Conservation (phyloP, 2,329 filamentous ascomycete genomes). For the Zopfia rhizophila region DNA sequence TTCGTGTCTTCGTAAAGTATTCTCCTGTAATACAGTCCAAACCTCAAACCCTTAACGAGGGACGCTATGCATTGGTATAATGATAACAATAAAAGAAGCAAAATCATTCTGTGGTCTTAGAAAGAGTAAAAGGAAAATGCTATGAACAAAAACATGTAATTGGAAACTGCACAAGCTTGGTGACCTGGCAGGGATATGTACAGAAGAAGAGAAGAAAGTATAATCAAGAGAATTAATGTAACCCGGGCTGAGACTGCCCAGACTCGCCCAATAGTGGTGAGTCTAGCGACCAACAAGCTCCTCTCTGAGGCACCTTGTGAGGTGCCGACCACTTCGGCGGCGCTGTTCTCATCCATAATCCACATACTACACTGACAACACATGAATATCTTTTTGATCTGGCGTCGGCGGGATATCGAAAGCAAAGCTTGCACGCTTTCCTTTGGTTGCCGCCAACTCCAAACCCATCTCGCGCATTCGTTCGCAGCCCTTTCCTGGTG, state of each 20-base stretch:
- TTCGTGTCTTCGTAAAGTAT: conserved; percentile 1
- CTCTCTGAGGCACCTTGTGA: conserved; percentile 33
- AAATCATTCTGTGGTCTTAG: no score
- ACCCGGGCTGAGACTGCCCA: conserved; percentile 11
- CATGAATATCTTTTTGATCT: conserved; percentile 54
- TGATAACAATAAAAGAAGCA: neutral
- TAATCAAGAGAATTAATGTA: neutral
- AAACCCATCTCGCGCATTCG: conserved; percentile 93
- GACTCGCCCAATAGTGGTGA: conserved; percentile 26
- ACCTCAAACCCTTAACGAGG: conserved; percentile 15
- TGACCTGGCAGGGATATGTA: conserved; percentile 26
- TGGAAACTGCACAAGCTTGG: no score
- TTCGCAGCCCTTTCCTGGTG: conserved; percentile 88
- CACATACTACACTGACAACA: conserved; percentile 54
- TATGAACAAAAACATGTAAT: conserved; percentile 8
- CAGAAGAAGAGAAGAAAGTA: conserved; percentile 18
- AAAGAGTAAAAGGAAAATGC: conserved; percentile 1
- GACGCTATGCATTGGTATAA: conserved; percentile 22
- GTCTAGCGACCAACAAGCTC: conserved; percentile 53
- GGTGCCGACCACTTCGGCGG: conserved; percentile 47
- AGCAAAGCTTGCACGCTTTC: conserved; percentile 40
- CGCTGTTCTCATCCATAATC: conserved; percentile 46
- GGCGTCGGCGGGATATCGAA: conserved; percentile 37
- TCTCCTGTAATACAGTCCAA: conserved; percentile 8
- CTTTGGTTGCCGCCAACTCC: conserved; percentile 83